These are phyloP conservation scores for Patellaria atrata DNA, from an alignment of 495 filamentous ascomycete genomes.

Conservation along the genomic window DNA sequence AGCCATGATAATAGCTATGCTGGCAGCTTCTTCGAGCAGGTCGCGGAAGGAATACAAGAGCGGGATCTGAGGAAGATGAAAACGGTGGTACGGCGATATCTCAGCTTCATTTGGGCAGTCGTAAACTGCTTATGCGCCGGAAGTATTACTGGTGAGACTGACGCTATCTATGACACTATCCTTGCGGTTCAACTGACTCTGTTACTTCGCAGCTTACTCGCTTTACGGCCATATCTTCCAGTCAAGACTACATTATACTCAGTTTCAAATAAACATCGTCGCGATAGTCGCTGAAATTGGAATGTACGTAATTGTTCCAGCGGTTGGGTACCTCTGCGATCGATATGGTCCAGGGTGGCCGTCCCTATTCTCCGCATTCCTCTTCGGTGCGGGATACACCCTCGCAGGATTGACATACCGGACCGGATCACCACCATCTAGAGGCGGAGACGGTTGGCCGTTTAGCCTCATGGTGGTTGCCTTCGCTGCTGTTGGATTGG, in stretches of 20 bases:
- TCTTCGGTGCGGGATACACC: constrained; percentile 71
- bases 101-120: constrained; percentile 47
- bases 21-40: constrained; percentile 44
- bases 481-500: constrained; percentile 67
- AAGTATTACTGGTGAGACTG: constrained; percentile 12
- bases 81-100: constrained; percentile 35
- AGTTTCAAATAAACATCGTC: constrained; percentile 80
- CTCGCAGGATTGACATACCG: constrained; percentile 68
- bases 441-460: constrained; percentile 49
- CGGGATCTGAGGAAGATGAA: constrained; percentile 40
- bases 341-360: constrained; percentile 65
- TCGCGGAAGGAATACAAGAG: constrained; percentile 46
- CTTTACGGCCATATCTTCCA: constrained; percentile 85
- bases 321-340: constrained; percentile 87
- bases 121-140: constrained; percentile 33
- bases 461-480: constrained; percentile 72
- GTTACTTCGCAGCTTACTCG: constrained; percentile 75
- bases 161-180: not conserved
- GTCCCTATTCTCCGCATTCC: constrained; percentile 48
- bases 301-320: constrained; percentile 75
- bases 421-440: constrained; percentile 41
- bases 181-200: constrained; percentile 21
- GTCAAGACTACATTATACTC: constrained; percentile 66
- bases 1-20: constrained; percentile 30
- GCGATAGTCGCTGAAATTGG: constrained; percentile 70